phyloP scores from a whole-genome alignment of 2,329 filamentous ascomycete species.

The Coniella vitis region DNA sequence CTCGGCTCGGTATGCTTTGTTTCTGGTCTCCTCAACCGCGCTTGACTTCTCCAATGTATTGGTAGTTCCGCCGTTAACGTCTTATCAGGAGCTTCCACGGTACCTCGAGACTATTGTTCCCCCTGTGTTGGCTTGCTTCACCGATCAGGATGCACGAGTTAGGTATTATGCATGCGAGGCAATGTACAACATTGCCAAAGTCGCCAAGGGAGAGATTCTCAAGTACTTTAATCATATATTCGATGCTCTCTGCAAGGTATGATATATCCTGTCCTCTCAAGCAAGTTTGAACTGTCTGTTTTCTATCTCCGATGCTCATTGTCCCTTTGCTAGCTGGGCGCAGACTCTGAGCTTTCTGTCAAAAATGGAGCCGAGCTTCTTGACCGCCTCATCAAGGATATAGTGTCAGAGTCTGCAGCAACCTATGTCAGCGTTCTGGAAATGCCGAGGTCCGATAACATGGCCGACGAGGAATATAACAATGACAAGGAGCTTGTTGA shows the following conservation, averaged over 20 bases:
- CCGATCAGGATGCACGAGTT: constrained; percentile 93
- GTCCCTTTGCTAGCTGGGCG: constrained; percentile 62
- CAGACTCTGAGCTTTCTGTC: constrained; percentile 91
- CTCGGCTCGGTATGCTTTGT: constrained; percentile 69
- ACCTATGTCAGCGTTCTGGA: constrained; percentile 90
- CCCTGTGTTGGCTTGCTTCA: constrained; percentile 93
- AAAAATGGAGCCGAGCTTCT: constrained; percentile 96
- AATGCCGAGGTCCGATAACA: constrained; percentile 33
- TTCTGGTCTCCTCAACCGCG: constrained; percentile 1
- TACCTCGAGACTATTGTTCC: constrained; percentile 93
- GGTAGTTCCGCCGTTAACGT: neutral
- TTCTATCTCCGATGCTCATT: constrained; percentile 5
- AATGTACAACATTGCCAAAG: constrained; percentile 99
- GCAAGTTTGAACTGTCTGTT: neutral
- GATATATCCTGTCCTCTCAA: constrained; percentile 17
- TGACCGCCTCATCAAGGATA: constrained; percentile 91
- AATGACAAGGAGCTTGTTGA: constrained; percentile 40
- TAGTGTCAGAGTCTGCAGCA: constrained; percentile 88
- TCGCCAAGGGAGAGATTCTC: constrained; percentile 94
- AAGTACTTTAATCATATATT: constrained; percentile 99
- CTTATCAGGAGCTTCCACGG: constrained; percentile 70
- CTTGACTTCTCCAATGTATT: neutral
- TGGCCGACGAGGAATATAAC: constrained; percentile 41
- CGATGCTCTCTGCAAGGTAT: constrained; percentile 90
- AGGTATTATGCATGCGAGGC: constrained; percentile 98